Evolutionary conservation across 495 filamentous ascomycete genomes (phyloP), one percentile per base, ranked within the genome.

Genomic region (Eremomyces bilateralis): DNA sequence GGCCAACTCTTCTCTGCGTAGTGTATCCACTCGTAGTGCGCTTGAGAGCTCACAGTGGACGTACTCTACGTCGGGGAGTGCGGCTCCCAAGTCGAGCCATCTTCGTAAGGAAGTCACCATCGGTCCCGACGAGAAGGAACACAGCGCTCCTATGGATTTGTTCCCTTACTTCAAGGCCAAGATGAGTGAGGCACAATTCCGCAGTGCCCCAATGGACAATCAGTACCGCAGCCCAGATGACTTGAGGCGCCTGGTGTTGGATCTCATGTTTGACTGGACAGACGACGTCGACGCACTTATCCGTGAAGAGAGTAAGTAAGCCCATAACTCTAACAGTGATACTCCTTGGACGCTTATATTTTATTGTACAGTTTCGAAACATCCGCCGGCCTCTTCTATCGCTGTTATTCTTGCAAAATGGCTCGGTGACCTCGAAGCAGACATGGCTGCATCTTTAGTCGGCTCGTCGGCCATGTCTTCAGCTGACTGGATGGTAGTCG

Each of bases 401-500:
- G 67, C 75, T 10, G 78, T 91, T 31, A 59, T 94, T 17, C 64
- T 94, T 3, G 65, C 78, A 3, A 85, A 85, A 49, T 97, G 88
- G 88, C 65, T 95, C 3, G 82, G 82, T 20, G 82, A 94, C 36
- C 71, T 79, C 12, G 72, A 76, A 42, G 67, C 74, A 3, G 80
- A 88, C 46, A 66, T 78, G 34, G 79, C 90, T 76, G 65, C 71
- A n/a, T 62, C 72, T 1, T 64, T 72, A 59, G 53, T 73, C 27
- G 68, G 67, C 21, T 69, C 80, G 0, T 77, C 90, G 34, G 74
- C 79, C 19, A 79, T 82, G 59, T 83, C 81, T 25, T 76, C 77
- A 1, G 76, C 74, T 1, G 90, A 94, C 52, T 97, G 88, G 90
- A 92, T 97, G 83, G 62, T 95, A 39, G 60, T 97, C 4, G 88